Evolutionary conservation across 495 filamentous ascomycete genomes (phyloP), one percentile per base, ranked within the genome.

Genomic region (Lophiostoma macrostomum): DNA sequence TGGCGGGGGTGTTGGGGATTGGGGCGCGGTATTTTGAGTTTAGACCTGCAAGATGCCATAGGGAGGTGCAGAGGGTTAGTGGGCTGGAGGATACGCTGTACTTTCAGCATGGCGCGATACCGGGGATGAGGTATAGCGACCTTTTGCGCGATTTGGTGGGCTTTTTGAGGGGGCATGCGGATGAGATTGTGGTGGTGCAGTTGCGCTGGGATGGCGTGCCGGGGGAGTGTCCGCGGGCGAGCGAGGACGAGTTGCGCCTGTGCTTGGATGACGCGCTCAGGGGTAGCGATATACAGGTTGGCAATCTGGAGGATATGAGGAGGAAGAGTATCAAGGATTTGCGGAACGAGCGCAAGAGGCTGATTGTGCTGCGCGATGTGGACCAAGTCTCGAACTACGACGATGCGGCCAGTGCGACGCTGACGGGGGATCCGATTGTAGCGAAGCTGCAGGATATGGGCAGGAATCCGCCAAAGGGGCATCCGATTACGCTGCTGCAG

Each of bases 21-120:
- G 77, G 78, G 6, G 74, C 75, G 0, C 63, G 78, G 16, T 80
- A 79, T 61, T 80, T 80, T 37, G 78, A 80, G 64, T 78, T 78
- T 46, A 71, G 78, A 6, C 77, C 78, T 1, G 76, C 78, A 1
- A 70, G 73, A 30, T 66, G 75, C 20, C 74, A 77, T 52, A 61
- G 56, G 2, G 61, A 53, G 38, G 63, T 79, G 42, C 60, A 68
- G 10, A 27, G 56, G 1, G 42, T 66, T 5, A 58, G 58, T 6
- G 65, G 69, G 4, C 64, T 78, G 13, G 69, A 71, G 0, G 76
- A 80, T 48, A 56, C 65, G 12, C 58, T 74, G 35, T 80, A 78
- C 52, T 81, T 81, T 64, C 72, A 75, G 50, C 78, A 81, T 58
- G 69, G 66, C 40, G 73, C 71, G 3, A 77, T 81, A 30, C 77